These are phyloP conservation scores for Cicer cuneatum DNA, from an alignment of 306 rosid species.

Conservation along the genomic window DNA sequence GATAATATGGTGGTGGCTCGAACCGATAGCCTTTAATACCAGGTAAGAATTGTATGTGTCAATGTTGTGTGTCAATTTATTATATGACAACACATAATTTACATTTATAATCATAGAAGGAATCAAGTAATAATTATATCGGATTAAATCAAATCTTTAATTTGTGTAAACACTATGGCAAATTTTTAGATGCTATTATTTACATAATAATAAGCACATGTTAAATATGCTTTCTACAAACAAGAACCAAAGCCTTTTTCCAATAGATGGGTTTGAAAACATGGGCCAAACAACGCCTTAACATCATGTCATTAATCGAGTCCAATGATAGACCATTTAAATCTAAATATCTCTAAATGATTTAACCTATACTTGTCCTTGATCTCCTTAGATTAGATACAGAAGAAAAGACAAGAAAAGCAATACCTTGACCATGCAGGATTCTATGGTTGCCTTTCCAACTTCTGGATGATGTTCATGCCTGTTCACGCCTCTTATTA, in stretches of 20 bases:
- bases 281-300: neutral
- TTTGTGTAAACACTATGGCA: neutral
- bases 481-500: slow-evolving; percentile 92
- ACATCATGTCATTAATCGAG: neutral
- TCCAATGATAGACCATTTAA: neutral
- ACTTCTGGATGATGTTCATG: slow-evolving; percentile 96
- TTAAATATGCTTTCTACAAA: neutral
- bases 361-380: neutral
- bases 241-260: neutral
- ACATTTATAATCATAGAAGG: neutral
- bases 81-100: too few species aligned
- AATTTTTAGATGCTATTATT: neutral
- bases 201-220: neutral
- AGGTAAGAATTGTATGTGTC: too few species aligned
- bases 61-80: too few species aligned
- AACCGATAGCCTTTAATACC: too few species aligned
- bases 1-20: too few species aligned
- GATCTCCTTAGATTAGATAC: neutral
- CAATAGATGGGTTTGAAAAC: neutral
- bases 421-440: slow-evolving; percentile 91
- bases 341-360: slow-evolving; percentile 1
- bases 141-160: neutral
- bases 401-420: slow-evolving; percentile 4
- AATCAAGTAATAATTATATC: neutral
- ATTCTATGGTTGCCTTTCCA: slow-evolving; percentile 91